A percentile compares a stretch with the other conserved stretches of the same genome.
These are phyloP conservation scores for Colletotrichum paranaense DNA, from an alignment of 2,329 filamentous ascomycete genomes.

Conservation along the genomic window DNA sequence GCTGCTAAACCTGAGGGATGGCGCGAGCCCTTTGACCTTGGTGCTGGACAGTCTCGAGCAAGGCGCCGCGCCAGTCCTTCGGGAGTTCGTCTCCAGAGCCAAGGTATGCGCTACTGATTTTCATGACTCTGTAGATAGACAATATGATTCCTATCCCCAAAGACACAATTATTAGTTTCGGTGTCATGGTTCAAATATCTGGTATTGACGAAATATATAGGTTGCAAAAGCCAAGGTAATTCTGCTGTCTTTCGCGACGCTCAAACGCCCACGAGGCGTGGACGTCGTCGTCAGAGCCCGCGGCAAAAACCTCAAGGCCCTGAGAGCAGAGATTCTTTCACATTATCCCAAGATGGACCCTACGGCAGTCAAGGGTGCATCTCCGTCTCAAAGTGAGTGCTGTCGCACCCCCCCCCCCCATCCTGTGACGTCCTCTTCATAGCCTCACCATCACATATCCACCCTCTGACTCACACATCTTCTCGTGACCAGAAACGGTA, in stretches of 20 bases:
- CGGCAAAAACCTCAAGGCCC: slow-evolving; percentile 65
- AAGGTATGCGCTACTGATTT: slow-evolving; percentile 57
- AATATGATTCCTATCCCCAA: background rate
- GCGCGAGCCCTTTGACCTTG: slow-evolving; percentile 86
- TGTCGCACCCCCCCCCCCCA: too few species aligned
- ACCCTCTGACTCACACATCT: slow-evolving; percentile 30
- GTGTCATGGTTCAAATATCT: background rate
- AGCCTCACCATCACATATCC: background rate
- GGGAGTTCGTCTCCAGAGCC: slow-evolving; percentile 80
- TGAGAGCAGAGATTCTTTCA: slow-evolving; percentile 70
- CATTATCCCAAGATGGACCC: slow-evolving; percentile 57
- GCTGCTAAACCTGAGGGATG: slow-evolving; percentile 81
- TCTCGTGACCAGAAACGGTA: slow-evolving; percentile 68
- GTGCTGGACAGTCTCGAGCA: slow-evolving; percentile 89
- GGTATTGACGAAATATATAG: slow-evolving; percentile 46
- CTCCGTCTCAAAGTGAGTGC: slow-evolving; percentile 55
- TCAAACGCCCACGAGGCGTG: slow-evolving; percentile 71
- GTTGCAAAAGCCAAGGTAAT: slow-evolving; percentile 76
- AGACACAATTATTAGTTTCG: too few species aligned
- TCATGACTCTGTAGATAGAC: background rate
- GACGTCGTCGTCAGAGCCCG: slow-evolving; percentile 76
- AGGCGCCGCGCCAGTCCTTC: slow-evolving; percentile 74
- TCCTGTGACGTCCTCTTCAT: background rate
- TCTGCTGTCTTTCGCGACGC: slow-evolving; percentile 82
- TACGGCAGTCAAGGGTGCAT: slow-evolving; percentile 47